Evolutionary conservation across 2,329 filamentous ascomycete species (phyloP).

Genomic region (Neonectria neomacrospora): DNA sequence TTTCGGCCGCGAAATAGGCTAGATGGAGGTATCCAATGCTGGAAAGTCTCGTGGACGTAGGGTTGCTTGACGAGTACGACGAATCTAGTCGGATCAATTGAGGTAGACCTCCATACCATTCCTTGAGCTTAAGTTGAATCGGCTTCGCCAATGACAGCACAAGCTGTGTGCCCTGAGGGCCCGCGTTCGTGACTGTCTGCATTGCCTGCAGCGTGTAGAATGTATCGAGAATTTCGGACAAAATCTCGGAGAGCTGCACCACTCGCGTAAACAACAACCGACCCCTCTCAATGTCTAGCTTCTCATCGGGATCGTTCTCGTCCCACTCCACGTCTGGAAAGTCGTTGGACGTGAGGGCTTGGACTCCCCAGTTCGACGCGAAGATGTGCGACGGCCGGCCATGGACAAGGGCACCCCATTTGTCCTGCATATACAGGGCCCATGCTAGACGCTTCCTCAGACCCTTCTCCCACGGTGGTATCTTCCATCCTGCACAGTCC

Average conservation of each 20-base stretch:
- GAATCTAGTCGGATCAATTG: conserved; percentile 73
- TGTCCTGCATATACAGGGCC: conserved; percentile 95
- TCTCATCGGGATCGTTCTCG: conserved; percentile 69
- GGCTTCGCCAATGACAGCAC: conserved; percentile 82
- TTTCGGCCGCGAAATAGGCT: conserved; percentile 93
- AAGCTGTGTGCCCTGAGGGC: conserved; percentile 75
- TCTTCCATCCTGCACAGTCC: conserved; percentile 87
- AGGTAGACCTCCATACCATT: conserved; percentile 82
- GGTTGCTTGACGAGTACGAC: conserved; percentile 52
- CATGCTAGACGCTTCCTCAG: conserved; percentile 87
- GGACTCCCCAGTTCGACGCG: conserved; percentile 80
- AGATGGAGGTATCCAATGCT: conserved; percentile 85
- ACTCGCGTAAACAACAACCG: conserved; percentile 79
- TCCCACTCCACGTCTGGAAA: conserved; percentile 79
- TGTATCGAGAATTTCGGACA: conserved; percentile 83
- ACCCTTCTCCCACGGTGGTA: conserved; percentile 87
- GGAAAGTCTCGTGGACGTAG: conserved; percentile 60
- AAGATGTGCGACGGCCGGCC: conserved; percentile 84
- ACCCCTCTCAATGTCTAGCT: conserved; percentile 73
- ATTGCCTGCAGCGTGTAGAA: conserved; percentile 86
- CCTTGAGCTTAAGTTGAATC: conserved; percentile 83
- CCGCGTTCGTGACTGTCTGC: conserved; percentile 73
- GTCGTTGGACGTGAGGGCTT: conserved; percentile 71
- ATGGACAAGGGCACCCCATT: conserved; percentile 86
- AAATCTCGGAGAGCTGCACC: conserved; percentile 78